Evolutionary conservation across 2,329 filamentous ascomycete species (phyloP), one percentile per base, ranked within the genome.

Genomic region (Zalaria sp.): DNA sequence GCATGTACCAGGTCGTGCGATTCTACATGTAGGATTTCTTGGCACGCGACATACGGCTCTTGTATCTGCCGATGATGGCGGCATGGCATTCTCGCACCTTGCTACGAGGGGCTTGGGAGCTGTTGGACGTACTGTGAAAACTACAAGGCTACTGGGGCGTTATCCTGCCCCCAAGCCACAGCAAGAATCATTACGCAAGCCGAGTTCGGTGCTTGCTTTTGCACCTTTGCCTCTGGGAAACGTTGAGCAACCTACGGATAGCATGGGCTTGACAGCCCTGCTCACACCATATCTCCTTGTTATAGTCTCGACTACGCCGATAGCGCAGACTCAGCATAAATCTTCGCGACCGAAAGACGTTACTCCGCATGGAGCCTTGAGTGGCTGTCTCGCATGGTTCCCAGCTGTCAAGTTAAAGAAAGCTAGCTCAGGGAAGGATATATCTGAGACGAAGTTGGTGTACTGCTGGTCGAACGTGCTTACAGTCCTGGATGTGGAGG

Each of bases 401-500:
- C 91, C 91, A 2, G 87, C 88, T 2, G 91, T 98, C 37, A 91
- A 84, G 55, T 68, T 98, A 35, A 96, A 96, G 60, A 75, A 77
- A 10, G 73, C 77, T 6, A 79, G 86, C 47, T 67, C 75, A 2
- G 53, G 47, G 32, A 46, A 48, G 18, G 70, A 74, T 37, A 71
- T 80, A 6, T 88, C 84, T 11, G 81, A 79, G 54, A 83, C 81
- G 32, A 96, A 98, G 60, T 72, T 98, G 11, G 89, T 85, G 0
- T 98, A 98, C 64, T 95, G 88, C 61, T 98, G 91, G 91, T 96
- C 91, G 2, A 96, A 96, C 54, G 78, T 96, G n/a, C 66, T 98
- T 49, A 96, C 88, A 0, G 80, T 98, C 4, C 66, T 98, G 25
- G 91, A 98, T 48, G 77, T 96, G 7, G 79, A 89, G 40, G 82